Evolutionary conservation across 179 eudicot genomes (phyloP).

Genomic region (Spinacia oleracea): DNA sequence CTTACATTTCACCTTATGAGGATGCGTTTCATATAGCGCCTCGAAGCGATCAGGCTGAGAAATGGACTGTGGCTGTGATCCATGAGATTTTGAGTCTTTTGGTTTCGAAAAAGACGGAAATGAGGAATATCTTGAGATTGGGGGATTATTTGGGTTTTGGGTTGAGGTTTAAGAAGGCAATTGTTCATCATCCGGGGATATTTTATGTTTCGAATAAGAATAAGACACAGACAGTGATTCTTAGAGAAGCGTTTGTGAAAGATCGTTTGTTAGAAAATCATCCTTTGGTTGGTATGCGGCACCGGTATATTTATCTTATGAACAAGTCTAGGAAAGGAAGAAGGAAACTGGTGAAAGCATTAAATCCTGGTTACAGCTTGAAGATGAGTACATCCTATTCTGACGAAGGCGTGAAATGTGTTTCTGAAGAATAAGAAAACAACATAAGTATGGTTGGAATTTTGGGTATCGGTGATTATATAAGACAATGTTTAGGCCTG

Average conservation of each 20-base stretch:
- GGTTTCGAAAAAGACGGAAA: constrained; percentile 70
- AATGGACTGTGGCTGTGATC: constrained; percentile 63
- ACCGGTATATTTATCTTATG: constrained; percentile 69
- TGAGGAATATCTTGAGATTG: constrained; percentile 46
- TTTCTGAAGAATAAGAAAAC: not conserved
- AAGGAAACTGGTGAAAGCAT: constrained; percentile 21
- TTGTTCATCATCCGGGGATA: constrained; percentile 71
- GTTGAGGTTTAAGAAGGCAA: constrained; percentile 62
- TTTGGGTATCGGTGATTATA: not conserved
- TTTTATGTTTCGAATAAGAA: constrained; percentile 73
- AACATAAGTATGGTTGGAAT: not conserved
- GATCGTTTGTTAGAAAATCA: constrained; percentile 61
- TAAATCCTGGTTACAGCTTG: not conserved
- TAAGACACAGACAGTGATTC: constrained; percentile 76
- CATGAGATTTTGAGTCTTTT: constrained; percentile 65
- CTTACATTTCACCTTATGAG: constrained; percentile 84
- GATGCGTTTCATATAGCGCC: constrained; percentile 69
- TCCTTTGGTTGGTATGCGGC: constrained; percentile 66
- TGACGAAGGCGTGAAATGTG: not conserved
- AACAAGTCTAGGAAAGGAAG: constrained; percentile 47
- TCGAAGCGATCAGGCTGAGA: constrained; percentile 69
- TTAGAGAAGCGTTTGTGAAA: constrained; percentile 68
- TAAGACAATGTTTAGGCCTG: not conserved
- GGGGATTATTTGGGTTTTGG: constrained; percentile 78
- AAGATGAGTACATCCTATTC: not conserved